Evolutionary conservation across 257 asterid species (phyloP), one percentile per base, ranked within the genome.

Genomic region (Nyctanthes arbortristis): DNA sequence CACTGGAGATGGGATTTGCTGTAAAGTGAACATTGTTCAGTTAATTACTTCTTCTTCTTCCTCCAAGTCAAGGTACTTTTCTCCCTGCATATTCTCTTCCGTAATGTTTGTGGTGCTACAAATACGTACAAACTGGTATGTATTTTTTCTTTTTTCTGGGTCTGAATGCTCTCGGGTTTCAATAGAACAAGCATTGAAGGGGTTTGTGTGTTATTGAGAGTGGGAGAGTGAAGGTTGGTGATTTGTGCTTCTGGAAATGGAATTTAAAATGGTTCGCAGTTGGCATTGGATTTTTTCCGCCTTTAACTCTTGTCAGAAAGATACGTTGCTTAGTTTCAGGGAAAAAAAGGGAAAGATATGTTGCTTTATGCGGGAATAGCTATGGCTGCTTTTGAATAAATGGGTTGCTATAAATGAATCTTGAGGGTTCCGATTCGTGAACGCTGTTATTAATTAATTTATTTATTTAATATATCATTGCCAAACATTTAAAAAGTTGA

Each of bases 1-100:
- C 49, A n/a, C 76, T 69, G n/a, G n/a, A n/a, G n/a, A n/a, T 68
- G 78, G 70, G 75, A 80, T 73, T 77, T 73, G 77, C 74, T 70
- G 40, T 68, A 22, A 71, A 74, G 31, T 65, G 12, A 16, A 35
- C 68, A n/a, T 68, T 34, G 57, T 33, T n/a, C 40, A 25, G 27
- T 72, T 74, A 61, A 52, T 18, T 49, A n/a, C 14, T 56, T 33
- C 49, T 65, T 68, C 65, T 75, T 47, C 57, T 57, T 45, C 68
- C 43, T 49, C 25, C n/a, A n/a, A n/a, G n/a, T n/a, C n/a, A n/a
- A 16, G 72, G 75, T 75, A 32, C 59, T 52, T 60, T 54, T 29
- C 54, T 61, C 40, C 30, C 58, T 56, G 57, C 59, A 59, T 57
- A 12, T 57, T 63, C 64, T 36, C 67, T 34, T 67, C 14, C 39